Percentiles rank a stretch among this genome's conserved stretches.
phyloP scores from a whole-genome alignment of 371 early-diverging fungal genomes.

The Capillidium heterosporum region DNA sequence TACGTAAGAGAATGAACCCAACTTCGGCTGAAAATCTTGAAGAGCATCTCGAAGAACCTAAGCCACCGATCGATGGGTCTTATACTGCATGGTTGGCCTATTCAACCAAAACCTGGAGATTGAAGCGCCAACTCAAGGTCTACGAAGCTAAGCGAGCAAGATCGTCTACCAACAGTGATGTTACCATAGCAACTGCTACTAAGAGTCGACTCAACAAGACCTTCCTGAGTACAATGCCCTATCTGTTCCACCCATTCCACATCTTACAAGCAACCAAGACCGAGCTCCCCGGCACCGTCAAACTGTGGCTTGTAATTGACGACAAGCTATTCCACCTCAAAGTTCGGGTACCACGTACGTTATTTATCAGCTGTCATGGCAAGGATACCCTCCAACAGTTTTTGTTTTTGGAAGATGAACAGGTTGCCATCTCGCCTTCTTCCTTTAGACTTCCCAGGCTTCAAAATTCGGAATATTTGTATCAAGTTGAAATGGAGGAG shows the following conservation, averaged over 20 bases:
- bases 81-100: conserved; percentile 42
- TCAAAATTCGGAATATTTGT: conserved; percentile 30
- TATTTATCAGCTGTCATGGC: conserved; percentile 60
- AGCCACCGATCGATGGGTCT: conserved; percentile 30
- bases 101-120: conserved; percentile 53
- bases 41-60: conserved; percentile 4
- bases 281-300: conserved; percentile 65
- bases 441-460: conserved; percentile 14
- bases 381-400: conserved; percentile 6
- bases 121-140: conserved; percentile 18
- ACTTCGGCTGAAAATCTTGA: conserved; percentile 1
- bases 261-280: conserved; percentile 68
- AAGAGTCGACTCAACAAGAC: not conserved
- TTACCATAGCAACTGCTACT: not conserved
- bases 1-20: not conserved
- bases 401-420: conserved; percentile 12
- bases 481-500: conserved; percentile 67
- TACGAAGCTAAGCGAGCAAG: not conserved
- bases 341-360: conserved; percentile 58
- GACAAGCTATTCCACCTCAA: conserved; percentile 44
- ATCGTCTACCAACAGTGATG: not conserved
- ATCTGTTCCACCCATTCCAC: conserved; percentile 36
- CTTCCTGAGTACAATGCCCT: not conserved
- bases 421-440: conserved; percentile 4
- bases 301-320: conserved; percentile 63